Base-by-base conservation (phyloP, 345 rosid species). In the Brassica cretica region DNA sequence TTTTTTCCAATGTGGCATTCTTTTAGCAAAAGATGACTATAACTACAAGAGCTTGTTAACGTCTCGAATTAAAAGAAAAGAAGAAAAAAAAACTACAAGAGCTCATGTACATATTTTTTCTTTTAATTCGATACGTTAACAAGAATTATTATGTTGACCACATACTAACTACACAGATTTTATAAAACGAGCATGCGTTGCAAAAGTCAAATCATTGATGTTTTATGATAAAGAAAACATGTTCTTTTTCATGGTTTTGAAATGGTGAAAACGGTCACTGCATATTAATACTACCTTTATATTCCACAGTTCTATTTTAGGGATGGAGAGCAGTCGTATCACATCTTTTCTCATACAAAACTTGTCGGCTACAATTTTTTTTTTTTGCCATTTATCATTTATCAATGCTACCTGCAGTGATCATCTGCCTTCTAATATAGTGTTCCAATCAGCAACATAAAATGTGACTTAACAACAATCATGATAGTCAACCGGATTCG, bases 1-100 rank as follows among this genome's bases (percentile, higher is more conserved):
- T 44, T 66, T 59, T 78, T 64, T 59, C 56, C 56, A 21, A 66
- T 72, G 81, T 78, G 73, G 69, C 44, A 44, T 72, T 72, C 24
- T 72, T 66, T 66, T 72, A 32, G 58, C 68, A 66, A 21, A 59
- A 66, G 72, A 41, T 78, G 77, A 46, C 77, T 51, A 58, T 66
- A 41, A 18, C 51, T 65, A 29, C 8, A 15, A 25, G 44, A 55
- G 55, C 66, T 25, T 25, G 27, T 25, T 25, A 25, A 25, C 27
- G 27, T 25, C 3, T 25, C 27, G 27, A 25, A 25, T 25, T 25
- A 25, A 25, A 25, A 25, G 27, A 25, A 25, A 25, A 25, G 21
- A 19, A 19, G 27, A 25, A 3, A 25, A 25, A 25, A 25, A 25
- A 41, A 18, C 51, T 65, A 29, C 39, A 7, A 35, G 39, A 35